Base-by-base conservation (phyloP, 371 early-diverging fungal genomes). In the Saksenaea oblongispora region DNA sequence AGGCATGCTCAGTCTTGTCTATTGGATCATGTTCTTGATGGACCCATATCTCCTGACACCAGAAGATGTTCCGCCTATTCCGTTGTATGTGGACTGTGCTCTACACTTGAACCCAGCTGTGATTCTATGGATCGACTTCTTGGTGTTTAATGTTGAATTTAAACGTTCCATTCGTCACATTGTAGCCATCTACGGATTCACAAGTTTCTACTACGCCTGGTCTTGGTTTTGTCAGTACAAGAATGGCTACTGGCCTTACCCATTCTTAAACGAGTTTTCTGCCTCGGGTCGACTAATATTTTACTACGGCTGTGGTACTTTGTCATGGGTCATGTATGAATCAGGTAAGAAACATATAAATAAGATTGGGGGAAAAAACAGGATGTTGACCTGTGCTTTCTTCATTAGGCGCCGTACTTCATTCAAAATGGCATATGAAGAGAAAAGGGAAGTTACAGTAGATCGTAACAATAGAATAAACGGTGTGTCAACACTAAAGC, bases 71-170 rank as follows among this genome's bases (percentile, higher is more conserved):
- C 71, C 72, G 13, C 64, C 72, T 24, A 68, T 78, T 55, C 78
- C 78, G 9, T 13, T 71, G 8, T 15, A 67, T 10, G 37, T 80
- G 13, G 81, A 80, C 54, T 69, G 62, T 41, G 64, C 78, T 1
- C 68, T 80, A 10, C 80, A 80, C 58, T 58, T 80, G 34, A 75
- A 74, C 59, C 80, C 80, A 34, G 76, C 78, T 14, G 26, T 80
- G 7, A 68, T 80, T 53, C 44, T 77, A 11, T 80, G 80, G 80
- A 53, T 61, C 13, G 78, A 80, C 39, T 80, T 80, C 53, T 65
- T 80, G 53, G 56, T 71, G n/a, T 75, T 77, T 61, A 74, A 77
- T 35, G 41, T 59, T 2, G 67, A 75, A 3, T 80, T 80, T 54
- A 67, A 65, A 54, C 70, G 80, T n/a, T 73, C 76, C 1, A 54